Evolutionary conservation across 2,329 filamentous ascomycete species (phyloP).

Genomic region (Microsporum ferrugineum): DNA sequence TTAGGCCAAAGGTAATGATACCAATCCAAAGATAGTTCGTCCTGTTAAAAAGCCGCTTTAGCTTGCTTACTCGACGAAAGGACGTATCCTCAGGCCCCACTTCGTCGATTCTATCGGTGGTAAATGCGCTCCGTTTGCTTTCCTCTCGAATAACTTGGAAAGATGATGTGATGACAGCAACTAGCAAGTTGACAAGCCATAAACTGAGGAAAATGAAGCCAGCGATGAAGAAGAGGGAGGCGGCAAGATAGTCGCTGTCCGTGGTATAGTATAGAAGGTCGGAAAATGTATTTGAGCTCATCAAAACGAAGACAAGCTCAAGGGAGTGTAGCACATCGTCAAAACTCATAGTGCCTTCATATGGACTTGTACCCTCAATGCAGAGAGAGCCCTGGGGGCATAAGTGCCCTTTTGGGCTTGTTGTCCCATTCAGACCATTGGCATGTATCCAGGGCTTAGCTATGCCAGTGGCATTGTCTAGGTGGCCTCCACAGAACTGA

Average conservation of each 20-base stretch:
- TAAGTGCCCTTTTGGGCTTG: conserved; percentile 63
- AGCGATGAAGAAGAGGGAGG: conserved; percentile 62
- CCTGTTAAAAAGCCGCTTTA: conserved; percentile 65
- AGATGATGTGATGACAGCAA: conserved; percentile 95
- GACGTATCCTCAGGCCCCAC: conserved; percentile 30
- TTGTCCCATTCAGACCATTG: conserved; percentile 42
- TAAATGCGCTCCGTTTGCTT: conserved; percentile 87
- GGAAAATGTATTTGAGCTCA: conserved; percentile 95
- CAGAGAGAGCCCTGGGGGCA: conserved; percentile 78
- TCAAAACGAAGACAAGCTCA: conserved; percentile 92
- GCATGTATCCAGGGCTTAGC: conserved; percentile 57
- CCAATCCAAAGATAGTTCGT: conserved; percentile 67
- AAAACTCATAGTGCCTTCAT: conserved; percentile 78
- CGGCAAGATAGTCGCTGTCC: conserved; percentile 78
- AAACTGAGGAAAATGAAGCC: conserved; percentile 84
- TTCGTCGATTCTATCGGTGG: conserved; percentile 53
- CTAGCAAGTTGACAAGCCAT: conserved; percentile 88
- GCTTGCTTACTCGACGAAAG: conserved; percentile 26
- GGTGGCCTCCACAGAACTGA: conserved; percentile 77
- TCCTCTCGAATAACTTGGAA: conserved; percentile 98
- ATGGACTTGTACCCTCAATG: conserved; percentile 66
- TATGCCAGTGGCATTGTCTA: conserved; percentile 48
- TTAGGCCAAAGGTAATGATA: conserved; percentile 67
- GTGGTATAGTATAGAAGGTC: conserved; percentile 90
- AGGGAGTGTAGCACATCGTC: conserved; percentile 89